Conservation (phyloP, 805 yeast genomes). For the Ogataea naganishii region DNA sequence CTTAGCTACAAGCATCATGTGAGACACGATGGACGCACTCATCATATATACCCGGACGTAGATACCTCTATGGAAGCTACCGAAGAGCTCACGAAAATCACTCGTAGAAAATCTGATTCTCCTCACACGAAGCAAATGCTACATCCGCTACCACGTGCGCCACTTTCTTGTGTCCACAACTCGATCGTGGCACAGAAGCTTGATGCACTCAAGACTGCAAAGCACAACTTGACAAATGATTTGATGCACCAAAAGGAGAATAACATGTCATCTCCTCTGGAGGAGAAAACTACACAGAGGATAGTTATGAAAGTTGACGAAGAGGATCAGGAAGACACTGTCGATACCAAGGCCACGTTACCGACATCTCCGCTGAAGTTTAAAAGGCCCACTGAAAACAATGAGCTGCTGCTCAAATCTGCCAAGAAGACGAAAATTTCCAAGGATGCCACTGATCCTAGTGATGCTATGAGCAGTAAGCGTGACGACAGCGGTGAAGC, state of each 20-base stretch:
- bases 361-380: no score
- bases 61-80: no score
- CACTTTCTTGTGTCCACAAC: conserved; percentile 17
- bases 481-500: background rate
- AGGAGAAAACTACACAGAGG: background rate
- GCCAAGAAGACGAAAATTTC: no score
- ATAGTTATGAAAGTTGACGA: conserved; percentile 1
- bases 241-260: conserved; percentile 11
- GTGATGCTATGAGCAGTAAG: no score
- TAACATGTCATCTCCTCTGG: background rate
- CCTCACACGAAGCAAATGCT: conserved; percentile 11
- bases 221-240: conserved; percentile 15
- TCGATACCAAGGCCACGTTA: background rate
- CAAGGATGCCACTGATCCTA: no score
- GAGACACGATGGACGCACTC: conserved; percentile 11
- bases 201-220: conserved; percentile 11
- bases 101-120: conserved; percentile 14
- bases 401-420: no score
- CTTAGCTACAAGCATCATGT: conserved; percentile 29
- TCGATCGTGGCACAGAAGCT: conserved; percentile 7
- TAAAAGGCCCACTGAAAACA: no score
- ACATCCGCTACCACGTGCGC: conserved; percentile 10
- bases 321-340: conserved; percentile 3
- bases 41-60: no score
- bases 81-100: background rate